Evolutionary conservation across 2,329 filamentous ascomycete genomes (phyloP), one percentile per base, ranked within the genome.

Genomic region (Epichloe bromicola): DNA sequence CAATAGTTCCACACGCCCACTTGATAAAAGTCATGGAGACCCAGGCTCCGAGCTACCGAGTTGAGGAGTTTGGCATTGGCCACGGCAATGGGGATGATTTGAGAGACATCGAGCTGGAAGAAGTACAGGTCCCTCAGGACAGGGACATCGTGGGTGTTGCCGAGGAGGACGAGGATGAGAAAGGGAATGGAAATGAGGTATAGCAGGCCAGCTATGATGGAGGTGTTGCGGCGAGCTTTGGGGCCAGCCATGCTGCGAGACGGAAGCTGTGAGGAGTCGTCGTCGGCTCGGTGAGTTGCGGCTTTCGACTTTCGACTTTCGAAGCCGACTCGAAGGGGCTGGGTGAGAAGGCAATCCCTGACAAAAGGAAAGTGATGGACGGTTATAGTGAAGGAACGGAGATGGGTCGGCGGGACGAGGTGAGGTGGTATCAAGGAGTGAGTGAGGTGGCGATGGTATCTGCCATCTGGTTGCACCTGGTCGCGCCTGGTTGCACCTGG

Each of bases 1-100:
- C 91, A 97, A 66, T 85, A 95, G 53, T 83, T 85, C 91, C 91
- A 97, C 40, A 96, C 70, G 5, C 90, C 90, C 30, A 95, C 86
- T 60, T 89, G 86, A 67, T 96, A 96, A 69, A 95, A 96, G 67
- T 96, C 91, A 65, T 95, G 88, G 46, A 96, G 75, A 33, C 90
- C 91, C 50, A 96, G 74, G 20, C 85, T 87, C 48, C 87, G 83
- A 4, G 89, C 88, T 57, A 95, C 89, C 44, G 83, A 88, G 71
- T 95, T 95, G 67, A 95, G 85, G 44, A 95, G 75, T 23, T 76
- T 70, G 10, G 82, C 80, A 63, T 89, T 85, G 41, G 85, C 83
- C 15, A 87, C 78, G 5, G 78, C 80, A 36, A 80, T 72, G 0
- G 86, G 85, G 51, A 95, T 83, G 63, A 96, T 85, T 60, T 94